A percentile compares a stretch with the other conserved stretches of the same genome.
phyloP scores from a whole-genome alignment of 2,329 filamentous ascomycete species.

The Phaeosphaeriaceae sp. region DNA sequence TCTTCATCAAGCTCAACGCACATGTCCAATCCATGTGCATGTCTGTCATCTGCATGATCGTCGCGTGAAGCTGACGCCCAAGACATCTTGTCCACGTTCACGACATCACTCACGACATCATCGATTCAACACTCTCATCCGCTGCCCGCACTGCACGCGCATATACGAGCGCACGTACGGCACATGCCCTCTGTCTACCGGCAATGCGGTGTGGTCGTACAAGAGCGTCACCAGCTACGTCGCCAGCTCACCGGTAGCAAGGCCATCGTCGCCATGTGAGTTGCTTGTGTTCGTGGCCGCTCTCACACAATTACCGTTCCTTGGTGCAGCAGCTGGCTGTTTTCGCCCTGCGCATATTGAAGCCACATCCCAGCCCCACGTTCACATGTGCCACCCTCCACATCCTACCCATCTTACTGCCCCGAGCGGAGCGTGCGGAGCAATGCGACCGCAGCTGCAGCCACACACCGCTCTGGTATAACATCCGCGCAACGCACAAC shows the following conservation, averaged over 20 bases:
- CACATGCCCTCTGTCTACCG: slow-evolving; percentile 2
- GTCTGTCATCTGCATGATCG: not conserved
- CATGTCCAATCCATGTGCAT: not conserved
- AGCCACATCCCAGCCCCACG: slow-evolving; percentile 3
- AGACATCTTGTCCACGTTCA: not conserved
- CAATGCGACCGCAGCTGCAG: slow-evolving; percentile 3
- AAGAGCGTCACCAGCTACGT: slow-evolving; percentile 1
- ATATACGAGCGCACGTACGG: slow-evolving; percentile 6
- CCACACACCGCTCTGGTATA: not conserved
- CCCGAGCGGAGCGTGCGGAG: not conserved
- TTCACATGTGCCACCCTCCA: slow-evolving; percentile 8
- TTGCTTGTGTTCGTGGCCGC: not conserved
- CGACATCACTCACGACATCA: slow-evolving; percentile 7
- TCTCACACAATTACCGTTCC: not conserved
- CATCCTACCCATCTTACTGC: not conserved
- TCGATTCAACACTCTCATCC: slow-evolving; percentile 1
- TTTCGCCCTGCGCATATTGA: slow-evolving; percentile 8
- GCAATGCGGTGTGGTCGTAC: slow-evolving; percentile 5
- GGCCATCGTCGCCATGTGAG: not conserved
- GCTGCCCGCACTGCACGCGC: slow-evolving; percentile 2
- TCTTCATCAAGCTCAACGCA: not conserved
- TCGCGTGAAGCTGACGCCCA: slow-evolving; percentile 2
- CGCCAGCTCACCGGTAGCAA: slow-evolving; percentile 12
- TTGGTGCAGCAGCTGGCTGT: not conserved
- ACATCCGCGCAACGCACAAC: not conserved